Percentiles rank a stretch among this genome's conserved stretches.
Conservation (phyloP, 2,329 filamentous ascomycete species). For the Fusarium dlaminii region DNA sequence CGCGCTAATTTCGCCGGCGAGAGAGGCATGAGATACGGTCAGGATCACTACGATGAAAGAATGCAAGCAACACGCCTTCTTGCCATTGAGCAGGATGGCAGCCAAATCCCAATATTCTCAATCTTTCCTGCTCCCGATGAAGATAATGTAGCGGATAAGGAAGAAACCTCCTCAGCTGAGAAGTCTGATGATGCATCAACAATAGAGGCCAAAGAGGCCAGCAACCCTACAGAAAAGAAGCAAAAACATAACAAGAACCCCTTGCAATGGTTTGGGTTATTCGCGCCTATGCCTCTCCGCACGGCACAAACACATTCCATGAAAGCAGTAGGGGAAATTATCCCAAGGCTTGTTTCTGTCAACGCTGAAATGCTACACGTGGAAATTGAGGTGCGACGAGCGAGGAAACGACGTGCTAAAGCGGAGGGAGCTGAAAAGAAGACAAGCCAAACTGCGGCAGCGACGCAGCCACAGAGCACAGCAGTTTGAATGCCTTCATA, state of each 20-base stretch:
- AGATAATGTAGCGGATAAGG: conserved; percentile 4
- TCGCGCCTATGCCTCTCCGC: conserved; percentile 62
- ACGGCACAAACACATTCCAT: conserved; percentile 69
- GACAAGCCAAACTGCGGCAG: conserved; percentile 17
- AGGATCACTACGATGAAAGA: conserved; percentile 76
- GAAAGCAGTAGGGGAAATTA: conserved; percentile 62
- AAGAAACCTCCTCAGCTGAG: not conserved
- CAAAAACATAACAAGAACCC: conserved; percentile 52
- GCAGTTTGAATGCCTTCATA: conserved; percentile 26
- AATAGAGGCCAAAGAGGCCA: conserved; percentile 10
- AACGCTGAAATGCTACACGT: conserved; percentile 68
- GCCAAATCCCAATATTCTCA: conserved; percentile 29
- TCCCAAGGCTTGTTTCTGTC: conserved; percentile 68
- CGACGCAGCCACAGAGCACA: conserved; percentile 2
- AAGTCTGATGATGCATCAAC: not conserved
- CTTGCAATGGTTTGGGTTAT: conserved; percentile 65
- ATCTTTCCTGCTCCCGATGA: conserved; percentile 14
- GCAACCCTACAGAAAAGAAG: conserved; percentile 24
- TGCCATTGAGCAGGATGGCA: conserved; percentile 24
- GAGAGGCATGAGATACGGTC: conserved; percentile 71
- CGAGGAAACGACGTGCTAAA: conserved; percentile 64
- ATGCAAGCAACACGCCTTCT: conserved; percentile 70
- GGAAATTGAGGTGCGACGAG: conserved; percentile 74
- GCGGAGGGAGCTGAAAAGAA: conserved; percentile 50
- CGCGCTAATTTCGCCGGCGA: conserved; percentile 79